Percentiles rank a stretch among this genome's conserved stretches.
phyloP scores from a whole-genome alignment of 1,284 basidiomycete species.

The Cerioporus squamosus region DNA sequence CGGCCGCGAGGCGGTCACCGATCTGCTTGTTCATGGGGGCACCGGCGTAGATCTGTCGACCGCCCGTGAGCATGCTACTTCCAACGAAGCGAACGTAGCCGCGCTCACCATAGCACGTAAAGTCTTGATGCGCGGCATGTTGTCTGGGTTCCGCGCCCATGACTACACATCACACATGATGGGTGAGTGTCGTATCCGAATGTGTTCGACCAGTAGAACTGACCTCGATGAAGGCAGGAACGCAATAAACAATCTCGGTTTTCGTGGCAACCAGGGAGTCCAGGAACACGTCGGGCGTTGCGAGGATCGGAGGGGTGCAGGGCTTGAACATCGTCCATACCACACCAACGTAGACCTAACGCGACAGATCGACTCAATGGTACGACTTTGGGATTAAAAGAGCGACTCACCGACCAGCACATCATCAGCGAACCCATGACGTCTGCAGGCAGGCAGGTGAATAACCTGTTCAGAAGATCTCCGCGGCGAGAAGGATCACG shows the following conservation, averaged over 20 bases:
- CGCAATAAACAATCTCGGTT: constrained; percentile 22
- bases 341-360: constrained; percentile 16
- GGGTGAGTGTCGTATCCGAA: no score
- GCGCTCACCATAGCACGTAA: constrained; percentile 28
- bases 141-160: constrained; percentile 28
- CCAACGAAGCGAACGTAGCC: not conserved
- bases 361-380: not conserved
- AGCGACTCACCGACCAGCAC: constrained; percentile 13
- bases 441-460: not conserved
- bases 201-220: not conserved
- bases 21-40: constrained; percentile 35
- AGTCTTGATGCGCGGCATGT: constrained; percentile 24
- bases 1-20: constrained; percentile 31
- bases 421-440: constrained; percentile 24
- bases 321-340: constrained; percentile 20
- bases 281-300: constrained; percentile 22
- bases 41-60: constrained; percentile 36
- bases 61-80: not conserved
- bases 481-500: not conserved
- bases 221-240: constrained; percentile 33
- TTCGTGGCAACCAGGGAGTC: constrained; percentile 12
- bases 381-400: not conserved
- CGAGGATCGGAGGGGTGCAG: constrained; percentile 15
- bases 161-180: constrained; percentile 23
- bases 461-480: not conserved